A percentile compares a stretch with the other conserved stretches of the same genome.
phyloP scores from a whole-genome alignment of 768 basidiomycete species.

The Boletus coccyginus region DNA sequence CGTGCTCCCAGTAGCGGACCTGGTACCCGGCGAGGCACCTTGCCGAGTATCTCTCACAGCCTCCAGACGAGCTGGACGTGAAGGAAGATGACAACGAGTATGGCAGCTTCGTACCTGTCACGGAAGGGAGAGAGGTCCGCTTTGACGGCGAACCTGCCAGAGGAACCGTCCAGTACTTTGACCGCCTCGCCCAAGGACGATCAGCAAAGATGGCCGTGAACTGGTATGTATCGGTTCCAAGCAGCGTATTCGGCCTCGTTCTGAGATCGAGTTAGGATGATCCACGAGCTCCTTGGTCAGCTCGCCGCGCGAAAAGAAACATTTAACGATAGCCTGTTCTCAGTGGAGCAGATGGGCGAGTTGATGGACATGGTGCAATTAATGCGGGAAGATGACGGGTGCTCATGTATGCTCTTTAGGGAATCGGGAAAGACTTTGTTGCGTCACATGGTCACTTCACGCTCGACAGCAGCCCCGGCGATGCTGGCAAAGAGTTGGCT shows the following conservation, averaged over 20 bases:
- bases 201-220: constrained; percentile 76
- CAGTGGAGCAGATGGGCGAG: constrained; percentile 64
- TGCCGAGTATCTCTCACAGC: constrained; percentile 50
- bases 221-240: constrained; percentile 54
- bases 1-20: constrained; percentile 37
- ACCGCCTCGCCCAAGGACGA: constrained; percentile 52
- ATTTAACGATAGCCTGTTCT: constrained; percentile 58
- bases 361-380: constrained; percentile 72
- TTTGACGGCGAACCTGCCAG: constrained; percentile 53
- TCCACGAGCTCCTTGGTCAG: constrained; percentile 82
- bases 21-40: constrained; percentile 33
- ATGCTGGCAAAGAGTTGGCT: constrained; percentile 49
- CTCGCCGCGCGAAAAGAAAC: constrained; percentile 57
- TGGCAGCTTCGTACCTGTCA: constrained; percentile 29
- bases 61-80: constrained; percentile 55
- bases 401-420: constrained; percentile 39
- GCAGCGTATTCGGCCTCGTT: neutral
- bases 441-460: constrained; percentile 59
- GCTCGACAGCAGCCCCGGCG: constrained; percentile 35
- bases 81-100: constrained; percentile 70
- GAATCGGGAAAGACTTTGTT: constrained; percentile 74
- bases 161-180: constrained; percentile 78
- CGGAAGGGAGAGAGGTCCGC: constrained; percentile 58
- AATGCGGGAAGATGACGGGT: constrained; percentile 65
- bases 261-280: constrained; percentile 58